Conservation (phyloP, 768 basidiomycete genomes). For the Lactarius sp. region DNA sequence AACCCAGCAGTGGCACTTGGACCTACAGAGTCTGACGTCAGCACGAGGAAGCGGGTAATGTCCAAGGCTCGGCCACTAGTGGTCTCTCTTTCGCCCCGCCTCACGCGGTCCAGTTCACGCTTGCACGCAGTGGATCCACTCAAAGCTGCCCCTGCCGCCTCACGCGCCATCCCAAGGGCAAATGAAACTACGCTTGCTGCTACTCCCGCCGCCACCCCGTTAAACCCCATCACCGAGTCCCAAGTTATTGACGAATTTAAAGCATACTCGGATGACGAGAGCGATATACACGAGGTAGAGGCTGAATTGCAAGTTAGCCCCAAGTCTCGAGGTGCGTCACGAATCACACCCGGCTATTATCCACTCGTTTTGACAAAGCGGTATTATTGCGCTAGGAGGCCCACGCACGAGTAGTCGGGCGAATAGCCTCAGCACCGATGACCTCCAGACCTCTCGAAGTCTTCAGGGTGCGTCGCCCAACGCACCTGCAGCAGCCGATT, state of each 20-base stretch:
- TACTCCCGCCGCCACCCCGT: not conserved
- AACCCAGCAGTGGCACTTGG: not conserved
- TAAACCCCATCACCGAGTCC: not conserved
- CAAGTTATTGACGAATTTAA: conserved; percentile 8
- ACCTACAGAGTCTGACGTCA: not conserved
- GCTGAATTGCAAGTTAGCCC: not conserved
- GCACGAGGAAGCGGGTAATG: not conserved
- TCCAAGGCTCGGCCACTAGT: not conserved
- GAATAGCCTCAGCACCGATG: not conserved
- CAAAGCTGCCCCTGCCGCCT: not conserved
- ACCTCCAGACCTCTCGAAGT: not conserved
- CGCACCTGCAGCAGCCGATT: not conserved
- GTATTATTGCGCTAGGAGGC: not conserved
- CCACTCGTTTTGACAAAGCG: not conserved
- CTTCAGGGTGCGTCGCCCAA: not conserved
- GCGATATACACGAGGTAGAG: conserved; percentile 18
- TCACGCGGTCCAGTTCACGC: conserved; percentile 2
- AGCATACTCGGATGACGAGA: conserved; percentile 8
- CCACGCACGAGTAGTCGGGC: not conserved
- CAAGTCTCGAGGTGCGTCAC: not conserved
- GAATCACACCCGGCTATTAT: not conserved
- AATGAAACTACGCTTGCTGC: not conserved
- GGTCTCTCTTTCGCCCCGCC: not conserved
- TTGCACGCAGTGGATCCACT: not conserved
- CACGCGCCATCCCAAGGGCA: not conserved